Conservation (phyloP, 306 rosid genomes). For the Abrus precatorius region DNA sequence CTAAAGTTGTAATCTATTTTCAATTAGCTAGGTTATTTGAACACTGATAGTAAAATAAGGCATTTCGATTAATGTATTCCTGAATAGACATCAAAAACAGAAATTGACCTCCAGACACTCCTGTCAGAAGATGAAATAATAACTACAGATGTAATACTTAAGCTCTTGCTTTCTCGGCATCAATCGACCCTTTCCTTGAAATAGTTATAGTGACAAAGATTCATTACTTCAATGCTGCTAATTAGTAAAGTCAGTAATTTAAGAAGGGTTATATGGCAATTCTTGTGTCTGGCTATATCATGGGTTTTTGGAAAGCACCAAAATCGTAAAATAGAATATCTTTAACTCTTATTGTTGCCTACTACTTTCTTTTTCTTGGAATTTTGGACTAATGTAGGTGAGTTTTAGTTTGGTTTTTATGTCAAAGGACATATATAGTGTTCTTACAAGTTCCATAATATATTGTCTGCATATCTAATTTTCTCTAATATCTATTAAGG, state of each 20-base stretch:
- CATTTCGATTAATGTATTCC: neutral
- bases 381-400: conserved; percentile 30
- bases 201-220: neutral
- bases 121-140: neutral
- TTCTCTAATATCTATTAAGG: neutral
- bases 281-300: neutral
- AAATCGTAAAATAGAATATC: conserved; percentile 1
- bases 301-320: neutral
- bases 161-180: conserved; percentile 11
- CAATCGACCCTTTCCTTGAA: neutral
- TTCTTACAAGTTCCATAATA: conserved; percentile 7
- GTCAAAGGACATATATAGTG: neutral
- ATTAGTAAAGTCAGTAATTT: neutral
- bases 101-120: conserved; percentile 22
- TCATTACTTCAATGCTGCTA: conserved; percentile 24
- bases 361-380: conserved; percentile 18
- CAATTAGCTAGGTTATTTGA: conserved; percentile 29
- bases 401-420: conserved; percentile 2
- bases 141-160: neutral
- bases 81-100: conserved; percentile 2
- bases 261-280: neutral
- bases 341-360: neutral
- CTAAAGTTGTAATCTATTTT: neutral
- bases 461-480: neutral
- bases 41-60: neutral